Conservation (phyloP, 139 green algal genomes). For the Chlorella sp. region DNA sequence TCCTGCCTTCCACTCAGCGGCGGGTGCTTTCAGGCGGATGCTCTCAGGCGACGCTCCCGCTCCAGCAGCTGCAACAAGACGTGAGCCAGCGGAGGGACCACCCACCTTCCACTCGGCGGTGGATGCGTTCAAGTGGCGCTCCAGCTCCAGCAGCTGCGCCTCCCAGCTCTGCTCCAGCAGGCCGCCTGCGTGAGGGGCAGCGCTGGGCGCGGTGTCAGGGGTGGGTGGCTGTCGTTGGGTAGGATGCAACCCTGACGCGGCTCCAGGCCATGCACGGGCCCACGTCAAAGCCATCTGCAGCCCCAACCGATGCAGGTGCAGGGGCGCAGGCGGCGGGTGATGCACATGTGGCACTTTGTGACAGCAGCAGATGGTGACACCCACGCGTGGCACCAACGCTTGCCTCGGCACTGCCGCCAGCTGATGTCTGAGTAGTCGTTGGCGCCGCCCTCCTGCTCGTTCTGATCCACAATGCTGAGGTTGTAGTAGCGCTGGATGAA, state of each 20-base stretch:
- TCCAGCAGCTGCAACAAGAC: background rate
- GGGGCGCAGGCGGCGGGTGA: too few species aligned
- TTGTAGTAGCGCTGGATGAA: constrained; percentile 57
- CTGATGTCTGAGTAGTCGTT: too few species aligned
- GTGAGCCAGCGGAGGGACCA: background rate
- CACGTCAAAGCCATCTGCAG: too few species aligned
- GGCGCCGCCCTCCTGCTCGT: constrained; percentile 37
- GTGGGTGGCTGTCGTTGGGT: too few species aligned
- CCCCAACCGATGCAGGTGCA: too few species aligned
- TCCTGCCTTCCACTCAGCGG: too few species aligned
- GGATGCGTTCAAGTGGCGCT: constrained; percentile 43
- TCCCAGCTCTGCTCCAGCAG: constrained; percentile 59
- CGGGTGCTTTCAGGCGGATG: background rate
- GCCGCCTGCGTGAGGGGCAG: constrained; percentile 67
- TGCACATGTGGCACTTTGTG: too few species aligned
- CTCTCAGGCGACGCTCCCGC: background rate
- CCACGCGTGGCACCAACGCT: too few species aligned
- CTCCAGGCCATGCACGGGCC: too few species aligned
- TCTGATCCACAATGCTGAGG: constrained; percentile 47
- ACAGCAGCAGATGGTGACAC: too few species aligned
- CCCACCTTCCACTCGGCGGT: constrained; percentile 69
- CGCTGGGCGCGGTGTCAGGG: too few species aligned
- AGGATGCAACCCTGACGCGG: too few species aligned
- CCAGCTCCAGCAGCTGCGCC: constrained; percentile 54
- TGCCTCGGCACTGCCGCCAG: background rate